phyloP scores from a whole-genome alignment of 2,329 filamentous ascomycete species.

The Aspergillus ochraceoroseus region DNA sequence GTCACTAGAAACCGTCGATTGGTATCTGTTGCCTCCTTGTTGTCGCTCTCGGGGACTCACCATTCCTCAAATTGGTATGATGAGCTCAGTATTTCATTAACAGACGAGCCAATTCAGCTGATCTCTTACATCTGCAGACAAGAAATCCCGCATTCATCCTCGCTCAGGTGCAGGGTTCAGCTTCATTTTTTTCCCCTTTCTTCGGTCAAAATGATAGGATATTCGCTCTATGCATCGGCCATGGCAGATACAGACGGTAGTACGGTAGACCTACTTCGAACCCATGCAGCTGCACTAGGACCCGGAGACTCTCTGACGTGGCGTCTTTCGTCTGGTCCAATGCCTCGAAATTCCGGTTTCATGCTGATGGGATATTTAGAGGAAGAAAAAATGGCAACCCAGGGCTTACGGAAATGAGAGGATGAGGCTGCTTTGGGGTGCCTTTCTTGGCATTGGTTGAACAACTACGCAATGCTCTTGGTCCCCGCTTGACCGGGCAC shows the following conservation, averaged over 20 bases:
- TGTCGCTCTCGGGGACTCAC: constrained; percentile 14
- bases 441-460: constrained; percentile 14
- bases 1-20: constrained; percentile 32
- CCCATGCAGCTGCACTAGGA: constrained; percentile 39
- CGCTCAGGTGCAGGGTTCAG: constrained; percentile 37
- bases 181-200: constrained; percentile 25
- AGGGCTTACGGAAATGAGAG: constrained; percentile 15
- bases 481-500: constrained; percentile 19
- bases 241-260: constrained; percentile 34
- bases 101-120: constrained; percentile 39
- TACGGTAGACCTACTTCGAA: constrained; percentile 33
- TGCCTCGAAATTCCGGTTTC: constrained; percentile 23
- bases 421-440: constrained; percentile 11
- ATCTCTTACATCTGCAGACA: constrained; percentile 40
- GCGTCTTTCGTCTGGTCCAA: constrained; percentile 35
- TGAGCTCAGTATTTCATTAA: constrained; percentile 18
- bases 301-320: constrained; percentile 42
- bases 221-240: constrained; percentile 27
- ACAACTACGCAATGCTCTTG: constrained; percentile 13
- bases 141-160: constrained; percentile 37
- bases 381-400: constrained; percentile 22
- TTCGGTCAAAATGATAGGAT: constrained; percentile 33
- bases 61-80: constrained; percentile 19
- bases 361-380: constrained; percentile 24
- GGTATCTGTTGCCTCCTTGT: constrained; percentile 23